These are phyloP conservation scores for Auriculariales sp. DNA, from an alignment of 768 basidiomycete species.

Conservation along the genomic window DNA sequence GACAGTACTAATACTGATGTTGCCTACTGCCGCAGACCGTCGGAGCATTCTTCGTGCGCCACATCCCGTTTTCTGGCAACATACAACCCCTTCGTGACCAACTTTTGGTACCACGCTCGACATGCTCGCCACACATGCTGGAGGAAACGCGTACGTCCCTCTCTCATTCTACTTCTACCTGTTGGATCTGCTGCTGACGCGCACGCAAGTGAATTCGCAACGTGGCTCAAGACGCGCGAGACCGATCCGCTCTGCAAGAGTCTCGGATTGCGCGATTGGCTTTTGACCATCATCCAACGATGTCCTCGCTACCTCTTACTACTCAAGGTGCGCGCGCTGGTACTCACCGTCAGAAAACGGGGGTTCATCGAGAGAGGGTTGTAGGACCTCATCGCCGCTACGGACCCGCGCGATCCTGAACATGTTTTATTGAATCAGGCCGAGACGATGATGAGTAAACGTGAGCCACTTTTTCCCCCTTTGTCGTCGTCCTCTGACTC, in stretches of 20 bases:
- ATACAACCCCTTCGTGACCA: slow-evolving; percentile 72
- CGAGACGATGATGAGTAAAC: slow-evolving; percentile 58
- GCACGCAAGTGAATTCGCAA: slow-evolving; percentile 40
- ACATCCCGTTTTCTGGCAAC: slow-evolving; percentile 82
- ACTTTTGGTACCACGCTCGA: slow-evolving; percentile 57
- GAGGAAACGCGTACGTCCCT: no score
- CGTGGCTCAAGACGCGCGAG: slow-evolving; percentile 52
- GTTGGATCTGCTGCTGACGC: slow-evolving; percentile 24
- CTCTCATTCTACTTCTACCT: not conserved
- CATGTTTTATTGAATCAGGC: slow-evolving; percentile 43
- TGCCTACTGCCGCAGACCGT: not conserved
- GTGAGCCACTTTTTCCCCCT: slow-evolving; percentile 23
- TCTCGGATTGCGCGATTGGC: slow-evolving; percentile 70
- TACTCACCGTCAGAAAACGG: not conserved
- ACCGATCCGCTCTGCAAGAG: slow-evolving; percentile 54
- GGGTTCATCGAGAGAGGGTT: not conserved
- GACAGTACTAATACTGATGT: no score
- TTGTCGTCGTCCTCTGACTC: not conserved
- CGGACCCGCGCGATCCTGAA: slow-evolving; percentile 52
- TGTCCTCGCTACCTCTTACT: slow-evolving; percentile 78
- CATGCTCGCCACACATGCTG: slow-evolving; percentile 39
- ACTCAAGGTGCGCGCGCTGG: slow-evolving; percentile 28
- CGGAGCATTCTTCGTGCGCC: slow-evolving; percentile 40
- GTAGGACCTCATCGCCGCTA: slow-evolving; percentile 54
- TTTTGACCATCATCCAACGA: slow-evolving; percentile 75